phyloP scores from a whole-genome alignment of 129 eudicot species.

The Artemisia annua region DNA sequence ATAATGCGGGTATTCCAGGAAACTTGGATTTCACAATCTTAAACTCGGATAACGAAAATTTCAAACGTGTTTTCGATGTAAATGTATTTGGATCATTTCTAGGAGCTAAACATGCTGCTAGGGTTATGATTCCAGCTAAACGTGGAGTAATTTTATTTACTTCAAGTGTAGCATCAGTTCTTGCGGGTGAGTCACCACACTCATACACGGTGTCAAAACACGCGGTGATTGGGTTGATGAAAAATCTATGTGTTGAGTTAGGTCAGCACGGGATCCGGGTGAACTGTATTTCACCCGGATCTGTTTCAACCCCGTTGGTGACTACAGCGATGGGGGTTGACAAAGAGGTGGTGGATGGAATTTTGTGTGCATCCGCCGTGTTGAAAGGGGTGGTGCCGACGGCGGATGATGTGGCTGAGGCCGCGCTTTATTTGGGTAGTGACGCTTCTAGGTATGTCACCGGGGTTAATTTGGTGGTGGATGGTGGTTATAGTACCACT shows the following conservation, averaged over 20 bases:
- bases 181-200: constrained; percentile 56
- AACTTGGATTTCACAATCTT: constrained; percentile 41
- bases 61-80: constrained; percentile 62
- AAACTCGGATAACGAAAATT: constrained; percentile 44
- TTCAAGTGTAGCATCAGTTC: constrained; percentile 42
- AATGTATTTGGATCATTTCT: constrained; percentile 62
- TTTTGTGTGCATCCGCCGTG: constrained; percentile 33
- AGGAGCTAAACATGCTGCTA: constrained; percentile 79
- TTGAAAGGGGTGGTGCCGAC: constrained; percentile 60
- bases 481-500: constrained; percentile 55
- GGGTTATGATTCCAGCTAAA: constrained; percentile 72
- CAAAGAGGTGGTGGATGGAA: constrained; percentile 40
- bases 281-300: constrained; percentile 60
- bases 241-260: constrained; percentile 64
- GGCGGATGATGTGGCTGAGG: constrained; percentile 64
- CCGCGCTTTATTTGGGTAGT: constrained; percentile 46
- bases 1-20: constrained; percentile 71
- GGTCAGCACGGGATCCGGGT: constrained; percentile 70
- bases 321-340: constrained; percentile 42
- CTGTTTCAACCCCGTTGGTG: constrained; percentile 55
- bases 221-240: constrained; percentile 66
- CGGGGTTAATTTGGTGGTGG: constrained; percentile 49
- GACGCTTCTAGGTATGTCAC: constrained; percentile 49
- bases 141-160: constrained; percentile 66
- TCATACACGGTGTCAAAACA: constrained; percentile 62